Evolutionary conservation across 306 rosid genomes (phyloP), one percentile per base, ranked within the genome.

Genomic region (Rosa persica): DNA sequence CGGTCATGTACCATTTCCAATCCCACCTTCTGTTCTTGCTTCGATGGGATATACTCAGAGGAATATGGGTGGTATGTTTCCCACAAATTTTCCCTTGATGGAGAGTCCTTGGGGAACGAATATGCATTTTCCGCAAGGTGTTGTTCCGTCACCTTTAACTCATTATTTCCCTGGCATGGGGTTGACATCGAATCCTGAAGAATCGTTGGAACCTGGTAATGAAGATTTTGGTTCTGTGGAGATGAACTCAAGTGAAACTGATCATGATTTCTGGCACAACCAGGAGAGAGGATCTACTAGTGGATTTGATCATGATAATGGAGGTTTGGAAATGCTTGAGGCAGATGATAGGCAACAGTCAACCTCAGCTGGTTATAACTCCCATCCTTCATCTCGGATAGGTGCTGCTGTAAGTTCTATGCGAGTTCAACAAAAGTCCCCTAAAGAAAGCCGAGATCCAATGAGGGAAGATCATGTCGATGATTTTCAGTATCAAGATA

Each of bases 61-160:
- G 83, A 96, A 90, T 84, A 67, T 89, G 88, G 88, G 90, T 80
- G 91, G 91, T 47, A 86, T 88, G 83, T 71, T 86, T 74, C 86
- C 91, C 43, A 36, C 85, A 61, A 92, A 91, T 76, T 78, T 92
- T 79, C 93, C 99, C 76, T 75, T 89, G 78, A 79, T 93, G 52
- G 96, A 95, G 84, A 79, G 89, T 79, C 91, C 96, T 52, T 96
- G 98, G 99, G 96, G 92, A 65, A 4, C 92, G 62, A 90, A 87
- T 79, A 88, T 90, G 90, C 98, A 86, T 46, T 91, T 89, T 79
- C 88, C 91, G 12, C 99, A 79, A 72, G 99, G 98, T 79, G 89
- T 89, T 52, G 85, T 89, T 52, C 93, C 93, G 30, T 81, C 93
- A 17, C 89, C 89, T 17, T 62, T 91, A 79, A 71, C 87, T 77